These are phyloP conservation scores for Polygonum maritimum DNA, from an alignment of 148 eudicot genomes.

Conservation along the genomic window DNA sequence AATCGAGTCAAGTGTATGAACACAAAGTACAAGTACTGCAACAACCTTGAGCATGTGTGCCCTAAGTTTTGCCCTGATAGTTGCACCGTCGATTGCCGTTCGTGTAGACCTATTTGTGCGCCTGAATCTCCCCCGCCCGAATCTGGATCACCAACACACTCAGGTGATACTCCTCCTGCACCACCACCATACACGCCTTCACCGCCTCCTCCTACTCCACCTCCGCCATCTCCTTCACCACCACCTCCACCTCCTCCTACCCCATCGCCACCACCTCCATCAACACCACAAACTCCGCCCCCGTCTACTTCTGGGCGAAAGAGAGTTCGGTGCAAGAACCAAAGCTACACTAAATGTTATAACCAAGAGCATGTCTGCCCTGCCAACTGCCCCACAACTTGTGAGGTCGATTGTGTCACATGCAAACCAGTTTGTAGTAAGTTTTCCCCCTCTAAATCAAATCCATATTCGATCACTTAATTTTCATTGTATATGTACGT, in stretches of 20 bases:
- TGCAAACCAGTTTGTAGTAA: constrained; percentile 40
- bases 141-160: background rate
- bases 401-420: constrained; percentile 30
- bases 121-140: background rate
- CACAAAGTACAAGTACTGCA: constrained; percentile 36
- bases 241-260: background rate
- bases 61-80: constrained; percentile 51
- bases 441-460: background rate
- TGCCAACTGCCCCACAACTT: constrained; percentile 26
- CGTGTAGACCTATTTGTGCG: constrained; percentile 45
- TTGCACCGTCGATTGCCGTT: constrained; percentile 44
- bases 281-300: constrained; percentile 9
- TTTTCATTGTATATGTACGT: background rate
- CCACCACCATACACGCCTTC: constrained; percentile 1
- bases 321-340: constrained; percentile 27
- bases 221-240: constrained; percentile 1
- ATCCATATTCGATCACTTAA: background rate
- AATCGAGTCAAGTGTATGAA: constrained; percentile 27
- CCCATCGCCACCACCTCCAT: constrained; percentile 8
- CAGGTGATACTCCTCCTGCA: constrained; percentile 10
- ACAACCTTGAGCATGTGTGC: constrained; percentile 46
- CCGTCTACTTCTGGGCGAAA: constrained; percentile 18
- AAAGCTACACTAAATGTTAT: constrained; percentile 22
- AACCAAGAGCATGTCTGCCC: constrained; percentile 27
- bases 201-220: background rate